Evolutionary conservation across 2,329 filamentous ascomycete species (phyloP).

Genomic region (Pseudofabraea citricarpa): DNA sequence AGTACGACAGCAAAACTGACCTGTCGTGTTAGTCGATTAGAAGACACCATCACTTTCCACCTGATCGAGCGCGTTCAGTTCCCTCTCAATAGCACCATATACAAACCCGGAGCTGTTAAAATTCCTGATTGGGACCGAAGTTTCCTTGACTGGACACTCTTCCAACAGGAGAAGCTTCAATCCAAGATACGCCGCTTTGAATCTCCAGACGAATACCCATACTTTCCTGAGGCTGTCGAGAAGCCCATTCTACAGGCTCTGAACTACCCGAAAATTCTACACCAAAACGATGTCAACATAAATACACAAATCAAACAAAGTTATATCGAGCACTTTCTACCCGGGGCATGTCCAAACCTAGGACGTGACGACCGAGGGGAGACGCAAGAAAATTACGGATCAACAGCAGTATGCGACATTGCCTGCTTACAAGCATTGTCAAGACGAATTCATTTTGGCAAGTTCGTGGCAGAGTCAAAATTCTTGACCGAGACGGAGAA

Average conservation of each 20-base stretch:
- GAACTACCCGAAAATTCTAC: constrained; percentile 81
- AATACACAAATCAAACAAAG: constrained; percentile 82
- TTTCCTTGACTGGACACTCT: constrained; percentile 92
- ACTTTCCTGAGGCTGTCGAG: constrained; percentile 81
- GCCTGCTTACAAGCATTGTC: constrained; percentile 84
- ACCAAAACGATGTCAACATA: constrained; percentile 84
- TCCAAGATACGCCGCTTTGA: constrained; percentile 92
- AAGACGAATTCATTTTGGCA: constrained; percentile 91
- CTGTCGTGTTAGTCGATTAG: constrained; percentile 64
- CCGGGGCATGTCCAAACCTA: constrained; percentile 73
- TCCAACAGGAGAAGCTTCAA: constrained; percentile 85
- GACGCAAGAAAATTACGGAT: constrained; percentile 91
- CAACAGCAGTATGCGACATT: constrained; percentile 86
- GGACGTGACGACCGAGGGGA: constrained; percentile 77
- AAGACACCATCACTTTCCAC: constrained; percentile 97
- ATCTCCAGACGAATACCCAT: constrained; percentile 94
- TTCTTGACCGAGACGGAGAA: constrained; percentile 77
- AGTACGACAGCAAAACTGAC: too few species aligned
- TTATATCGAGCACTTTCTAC: constrained; percentile 80
- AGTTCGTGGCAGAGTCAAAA: constrained; percentile 96
- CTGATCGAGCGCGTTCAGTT: constrained; percentile 98
- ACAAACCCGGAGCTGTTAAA: constrained; percentile 71
- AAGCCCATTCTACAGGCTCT: constrained; percentile 82
- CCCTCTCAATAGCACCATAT: constrained; percentile 84
- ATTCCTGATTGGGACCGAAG: constrained; percentile 71